A percentile compares a stretch with the other conserved stretches of the same genome.
Conservation (phyloP, 2,329 filamentous ascomycete genomes). For the Paracoccidioides brasiliensis region DNA sequence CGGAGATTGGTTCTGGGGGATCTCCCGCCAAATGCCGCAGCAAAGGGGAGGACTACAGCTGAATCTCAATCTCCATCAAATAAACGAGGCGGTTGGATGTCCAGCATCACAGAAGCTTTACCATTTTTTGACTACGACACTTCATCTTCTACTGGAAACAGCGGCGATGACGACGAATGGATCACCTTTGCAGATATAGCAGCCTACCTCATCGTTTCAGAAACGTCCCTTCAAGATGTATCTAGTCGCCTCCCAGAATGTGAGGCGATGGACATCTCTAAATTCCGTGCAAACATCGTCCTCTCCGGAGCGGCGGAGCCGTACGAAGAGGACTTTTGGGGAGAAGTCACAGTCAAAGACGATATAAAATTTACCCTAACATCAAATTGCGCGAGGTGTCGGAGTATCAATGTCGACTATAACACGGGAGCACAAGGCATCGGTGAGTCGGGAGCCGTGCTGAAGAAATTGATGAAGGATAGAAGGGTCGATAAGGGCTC, state of each 20-base stretch:
- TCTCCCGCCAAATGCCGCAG: slow-evolving; percentile 33
- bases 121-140: slow-evolving; percentile 1
- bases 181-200: slow-evolving; percentile 64
- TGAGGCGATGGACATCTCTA: slow-evolving; percentile 48
- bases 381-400: slow-evolving; percentile 56
- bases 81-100: slow-evolving; percentile 10
- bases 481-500: slow-evolving; percentile 55
- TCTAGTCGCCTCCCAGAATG: slow-evolving; percentile 40
- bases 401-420: slow-evolving; percentile 60
- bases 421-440: slow-evolving; percentile 45
- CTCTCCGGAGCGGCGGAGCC: slow-evolving; percentile 43
- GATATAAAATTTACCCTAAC: slow-evolving; percentile 43
- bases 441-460: slow-evolving; percentile 45
- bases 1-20: slow-evolving; percentile 50
- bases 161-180: slow-evolving; percentile 30
- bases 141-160: neutral
- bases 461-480: slow-evolving; percentile 59
- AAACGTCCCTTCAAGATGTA: slow-evolving; percentile 56
- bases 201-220: slow-evolving; percentile 59
- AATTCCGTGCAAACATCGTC: slow-evolving; percentile 63
- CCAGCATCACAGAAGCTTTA: slow-evolving; percentile 8
- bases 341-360: slow-evolving; percentile 39
- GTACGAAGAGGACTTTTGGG: slow-evolving; percentile 65
- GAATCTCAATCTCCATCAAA: neutral
- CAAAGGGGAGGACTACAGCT: slow-evolving; percentile 3